Base-by-base conservation (phyloP, 2,329 filamentous ascomycete genomes). In the Sordariomycetes sp. region DNA sequence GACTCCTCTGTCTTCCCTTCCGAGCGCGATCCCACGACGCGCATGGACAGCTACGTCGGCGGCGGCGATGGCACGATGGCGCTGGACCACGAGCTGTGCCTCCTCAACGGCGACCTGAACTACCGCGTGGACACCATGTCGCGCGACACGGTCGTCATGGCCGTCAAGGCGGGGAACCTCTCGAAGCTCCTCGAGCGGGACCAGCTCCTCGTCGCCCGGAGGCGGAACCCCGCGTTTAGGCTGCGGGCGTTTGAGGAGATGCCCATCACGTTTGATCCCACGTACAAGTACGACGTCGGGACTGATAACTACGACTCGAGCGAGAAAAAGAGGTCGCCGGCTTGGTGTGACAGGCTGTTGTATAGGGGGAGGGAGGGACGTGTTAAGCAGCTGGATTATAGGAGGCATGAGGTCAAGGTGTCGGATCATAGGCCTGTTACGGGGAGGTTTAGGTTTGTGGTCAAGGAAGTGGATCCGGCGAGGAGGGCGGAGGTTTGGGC, bases 61-160 rank as follows among this genome's bases (percentile, higher is more conserved):
- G 94, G 94, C n/a, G 94, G 94, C 52, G 94, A 99, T 67, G 94
- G 94, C 7, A 86, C 84, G 48, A 90, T 96, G 86, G 89, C 99
- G 59, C 77, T 97, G 59, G 94, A 99, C 66, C 94, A 99, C 66
- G 94, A 99, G 71, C 86, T 99, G n/a, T 96, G 92, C 69, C 84
- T 99, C 53, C 73, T 97, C 50, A 97, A 97, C 65, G 94, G 94
- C 32, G 94, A 99, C 68, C 78, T 99, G 54, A 99, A 99, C 71
- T 99, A 99, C 70, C 90, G 94, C 60, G 97, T 99, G 65, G 94
- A 99, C 69, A 90, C 91, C 25, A 96, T 97, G 82, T 90, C 90
- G 20, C 88, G 94, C 54, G 90, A 97, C 65, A 90, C 89, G 0
- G 92, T 99, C 2, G 87, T 97, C 57, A 86, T 85, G 59, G 90